These are phyloP conservation scores for Beauveria sp. DNA, from an alignment of 2,329 filamentous ascomycete species.

Conservation along the genomic window DNA sequence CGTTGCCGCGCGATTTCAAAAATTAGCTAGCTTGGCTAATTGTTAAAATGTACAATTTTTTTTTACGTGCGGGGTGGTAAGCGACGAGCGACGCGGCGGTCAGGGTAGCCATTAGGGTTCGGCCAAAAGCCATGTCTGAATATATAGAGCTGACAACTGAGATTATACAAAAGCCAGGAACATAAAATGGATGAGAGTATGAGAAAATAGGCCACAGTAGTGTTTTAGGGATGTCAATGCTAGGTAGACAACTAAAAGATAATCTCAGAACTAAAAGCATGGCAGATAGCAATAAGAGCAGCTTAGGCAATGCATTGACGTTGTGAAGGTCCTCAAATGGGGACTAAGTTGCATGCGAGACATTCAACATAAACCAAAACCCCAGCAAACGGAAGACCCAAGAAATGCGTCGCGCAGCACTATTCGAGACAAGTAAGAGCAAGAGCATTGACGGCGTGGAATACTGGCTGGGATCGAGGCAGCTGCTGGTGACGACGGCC, in stretches of 20 bases:
- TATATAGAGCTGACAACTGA: slow-evolving; percentile 1
- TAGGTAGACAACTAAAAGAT: not conserved
- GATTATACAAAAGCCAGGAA: not conserved
- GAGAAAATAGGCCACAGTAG: not conserved
- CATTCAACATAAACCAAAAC: not conserved
- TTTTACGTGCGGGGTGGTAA: slow-evolving; percentile 20
- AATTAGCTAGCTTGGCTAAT: not conserved
- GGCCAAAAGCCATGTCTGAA: slow-evolving; percentile 17
- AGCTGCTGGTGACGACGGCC: not conserved
- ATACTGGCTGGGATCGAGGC: slow-evolving; percentile 7
- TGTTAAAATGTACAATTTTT: too few species aligned
- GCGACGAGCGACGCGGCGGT: slow-evolving; percentile 17
- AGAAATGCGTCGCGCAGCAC: slow-evolving; percentile 7
- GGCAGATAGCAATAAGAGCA: not conserved
- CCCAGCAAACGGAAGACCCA: slow-evolving; percentile 6
- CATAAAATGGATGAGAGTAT: not conserved
- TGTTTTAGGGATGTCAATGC: not conserved
- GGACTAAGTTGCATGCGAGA: not conserved
- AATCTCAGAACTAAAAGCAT: not conserved
- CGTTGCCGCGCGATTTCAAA: slow-evolving; percentile 29
- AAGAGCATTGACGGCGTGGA: slow-evolving; percentile 1
- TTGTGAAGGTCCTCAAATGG: not conserved
- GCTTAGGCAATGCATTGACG: not conserved
- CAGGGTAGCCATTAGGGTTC: slow-evolving; percentile 19
- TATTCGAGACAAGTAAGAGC: not conserved